Conservation (phyloP, 2,329 filamentous ascomycete species). For the Aureobasidium namibiae region DNA sequence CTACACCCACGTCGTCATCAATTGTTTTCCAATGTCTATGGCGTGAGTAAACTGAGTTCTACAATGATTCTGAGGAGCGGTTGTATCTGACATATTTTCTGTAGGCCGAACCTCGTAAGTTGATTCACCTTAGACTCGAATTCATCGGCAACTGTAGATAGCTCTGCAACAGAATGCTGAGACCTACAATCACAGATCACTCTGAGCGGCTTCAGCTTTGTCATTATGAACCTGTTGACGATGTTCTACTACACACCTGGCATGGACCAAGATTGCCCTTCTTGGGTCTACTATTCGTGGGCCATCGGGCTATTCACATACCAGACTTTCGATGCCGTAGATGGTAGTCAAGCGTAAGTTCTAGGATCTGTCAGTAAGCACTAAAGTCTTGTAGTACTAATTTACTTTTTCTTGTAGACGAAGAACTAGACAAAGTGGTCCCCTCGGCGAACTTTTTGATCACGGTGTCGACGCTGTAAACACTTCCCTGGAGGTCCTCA, state of each 20-base stretch:
- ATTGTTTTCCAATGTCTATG: constrained; percentile 92
- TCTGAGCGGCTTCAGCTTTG: constrained; percentile 79
- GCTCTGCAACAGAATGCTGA: constrained; percentile 8
- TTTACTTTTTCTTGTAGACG: constrained; percentile 44
- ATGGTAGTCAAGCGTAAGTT: constrained; percentile 82
- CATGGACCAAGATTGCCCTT: constrained; percentile 83
- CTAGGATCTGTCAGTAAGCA: neutral
- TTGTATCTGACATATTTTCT: neutral
- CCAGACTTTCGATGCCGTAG: constrained; percentile 96
- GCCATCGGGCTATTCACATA: constrained; percentile 85
- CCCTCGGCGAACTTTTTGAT: constrained; percentile 92
- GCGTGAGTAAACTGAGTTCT: constrained; percentile 45
- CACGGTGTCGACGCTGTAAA: constrained; percentile 96
- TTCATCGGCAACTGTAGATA: neutral
- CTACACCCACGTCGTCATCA: constrained; percentile 90
- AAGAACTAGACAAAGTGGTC: constrained; percentile 84
- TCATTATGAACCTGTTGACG: constrained; percentile 82
- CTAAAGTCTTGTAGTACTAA: neutral
- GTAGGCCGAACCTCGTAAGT: constrained; percentile 14
- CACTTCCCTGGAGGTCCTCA: constrained; percentile 82
- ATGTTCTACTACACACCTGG: constrained; percentile 94
- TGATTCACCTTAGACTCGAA: neutral
- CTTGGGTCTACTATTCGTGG: constrained; percentile 94
- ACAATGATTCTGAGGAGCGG: neutral
- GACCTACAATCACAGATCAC: constrained; percentile 55